Percentiles rank a stretch among this genome's conserved stretches.
These are phyloP conservation scores for Aquilaria malaccensis DNA, from an alignment of 345 rosid genomes.

Conservation along the genomic window DNA sequence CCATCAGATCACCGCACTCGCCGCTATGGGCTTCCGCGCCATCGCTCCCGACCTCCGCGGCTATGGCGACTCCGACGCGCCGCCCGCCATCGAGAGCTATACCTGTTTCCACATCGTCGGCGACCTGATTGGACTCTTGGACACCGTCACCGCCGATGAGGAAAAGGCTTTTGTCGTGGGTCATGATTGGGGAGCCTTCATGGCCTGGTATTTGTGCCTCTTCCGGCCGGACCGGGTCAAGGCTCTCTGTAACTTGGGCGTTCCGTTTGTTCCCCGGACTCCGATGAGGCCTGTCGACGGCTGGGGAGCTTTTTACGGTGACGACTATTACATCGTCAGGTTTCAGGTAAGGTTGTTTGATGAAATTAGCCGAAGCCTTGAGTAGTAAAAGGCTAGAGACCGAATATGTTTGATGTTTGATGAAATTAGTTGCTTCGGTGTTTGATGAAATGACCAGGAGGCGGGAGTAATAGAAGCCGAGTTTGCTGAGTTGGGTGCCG, in stretches of 20 bases:
- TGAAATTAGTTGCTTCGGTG: too few relatives aligned
- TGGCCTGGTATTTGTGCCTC: conserved; percentile 44
- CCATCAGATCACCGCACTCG: conserved; percentile 49
- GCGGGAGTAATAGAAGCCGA: conserved; percentile 12
- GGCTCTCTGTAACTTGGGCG: conserved; percentile 38
- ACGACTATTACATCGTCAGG: conserved; percentile 46
- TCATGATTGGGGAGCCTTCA: conserved; percentile 65
- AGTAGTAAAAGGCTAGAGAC: too few relatives aligned
- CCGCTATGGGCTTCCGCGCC: conserved; percentile 44
- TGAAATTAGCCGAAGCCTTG: too few relatives aligned
- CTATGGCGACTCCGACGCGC: conserved; percentile 53
- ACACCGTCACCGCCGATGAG: conserved; percentile 4
- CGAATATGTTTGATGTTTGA: too few relatives aligned
- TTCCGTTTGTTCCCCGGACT: conserved; percentile 29
- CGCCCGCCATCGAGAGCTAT: conserved; percentile 32
- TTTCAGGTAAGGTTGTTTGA: conserved; percentile 42
- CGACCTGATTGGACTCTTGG: conserved; percentile 42
- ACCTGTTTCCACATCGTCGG: conserved; percentile 40
- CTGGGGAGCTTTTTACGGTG: conserved; percentile 26
- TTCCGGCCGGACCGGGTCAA: conserved; percentile 51
- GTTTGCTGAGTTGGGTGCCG: conserved; percentile 5
- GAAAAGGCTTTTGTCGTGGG: conserved; percentile 54
- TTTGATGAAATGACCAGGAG: neutral
- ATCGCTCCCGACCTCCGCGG: conserved; percentile 78
- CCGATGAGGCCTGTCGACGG: conserved; percentile 26